A percentile compares a stretch with the other conserved stretches of the same genome.
Evolutionary conservation across 2,329 filamentous ascomycete genomes (phyloP).

Genomic region (Lithohypha guttulata): DNA sequence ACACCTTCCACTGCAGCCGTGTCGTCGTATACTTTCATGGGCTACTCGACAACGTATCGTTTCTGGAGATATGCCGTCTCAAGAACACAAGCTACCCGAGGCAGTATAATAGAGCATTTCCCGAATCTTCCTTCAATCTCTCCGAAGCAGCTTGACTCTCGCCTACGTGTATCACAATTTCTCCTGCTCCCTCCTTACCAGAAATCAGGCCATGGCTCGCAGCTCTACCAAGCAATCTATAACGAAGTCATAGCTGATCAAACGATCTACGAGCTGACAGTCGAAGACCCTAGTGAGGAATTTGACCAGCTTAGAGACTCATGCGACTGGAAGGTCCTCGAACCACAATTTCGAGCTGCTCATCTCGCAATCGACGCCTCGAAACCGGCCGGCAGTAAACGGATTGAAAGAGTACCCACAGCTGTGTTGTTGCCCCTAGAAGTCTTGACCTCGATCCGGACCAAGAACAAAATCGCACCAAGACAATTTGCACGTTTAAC

Average conservation of each 20-base stretch:
- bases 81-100: conserved; percentile 28
- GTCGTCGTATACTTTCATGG: conserved; percentile 67
- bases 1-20: conserved; percentile 32
- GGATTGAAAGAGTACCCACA: conserved; percentile 36
- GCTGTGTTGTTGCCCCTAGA: conserved; percentile 44
- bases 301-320: conserved; percentile 56
- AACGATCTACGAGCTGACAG: conserved; percentile 70
- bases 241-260: conserved; percentile 53
- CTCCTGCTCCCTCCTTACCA: conserved; percentile 83
- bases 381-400: conserved; percentile 26
- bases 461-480: conserved; percentile 46
- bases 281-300: conserved; percentile 78
- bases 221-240: conserved; percentile 74
- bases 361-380: conserved; percentile 28
- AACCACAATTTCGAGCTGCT: conserved; percentile 39
- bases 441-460: conserved; percentile 40
- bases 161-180: conserved; percentile 86
- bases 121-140: conserved; percentile 32
- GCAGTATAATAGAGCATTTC: conserved; percentile 31
- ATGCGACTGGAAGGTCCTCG: conserved; percentile 48
- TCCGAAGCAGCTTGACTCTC: conserved; percentile 57
- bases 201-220: conserved; percentile 63
- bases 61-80: conserved; percentile 57
- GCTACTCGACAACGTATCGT: conserved; percentile 82
- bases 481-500: conserved; percentile 53